Percentiles rank a stretch among this genome's conserved stretches.
phyloP scores from a whole-genome alignment of 305 asterid species.

The Fraxinus floribunda region DNA sequence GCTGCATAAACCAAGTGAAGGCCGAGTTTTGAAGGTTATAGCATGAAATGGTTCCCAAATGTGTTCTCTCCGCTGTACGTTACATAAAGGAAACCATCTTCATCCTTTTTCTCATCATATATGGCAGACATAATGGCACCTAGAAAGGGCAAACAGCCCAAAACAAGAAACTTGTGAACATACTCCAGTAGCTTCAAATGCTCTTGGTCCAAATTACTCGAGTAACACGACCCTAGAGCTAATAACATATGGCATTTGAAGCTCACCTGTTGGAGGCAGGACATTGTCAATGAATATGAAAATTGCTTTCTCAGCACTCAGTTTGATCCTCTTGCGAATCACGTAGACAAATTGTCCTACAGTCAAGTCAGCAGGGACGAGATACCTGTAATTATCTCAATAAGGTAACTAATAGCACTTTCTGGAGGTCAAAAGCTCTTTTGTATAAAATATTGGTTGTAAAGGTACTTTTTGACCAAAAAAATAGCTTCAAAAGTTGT shows the following conservation, averaged over 20 bases:
- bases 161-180: not conserved
- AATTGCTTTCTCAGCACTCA: not conserved
- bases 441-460: not conserved
- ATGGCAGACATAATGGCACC: not conserved
- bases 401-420: not conserved
- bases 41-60: not conserved
- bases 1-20: not conserved
- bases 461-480: not conserved
- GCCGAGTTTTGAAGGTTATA: not conserved
- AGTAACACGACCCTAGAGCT: not conserved
- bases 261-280: not conserved
- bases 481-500: not conserved
- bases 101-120: not conserved
- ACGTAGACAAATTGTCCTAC: not conserved
- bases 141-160: not conserved
- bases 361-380: not conserved
- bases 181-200: not conserved
- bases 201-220: not conserved
- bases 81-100: not conserved
- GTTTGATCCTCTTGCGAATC: not conserved
- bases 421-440: not conserved
- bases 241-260: not conserved
- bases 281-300: not conserved
- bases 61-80: not conserved
- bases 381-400: conserved; percentile 17